Conservation (phyloP, 2,329 filamentous ascomycete genomes). For the Epichloe baconii region DNA sequence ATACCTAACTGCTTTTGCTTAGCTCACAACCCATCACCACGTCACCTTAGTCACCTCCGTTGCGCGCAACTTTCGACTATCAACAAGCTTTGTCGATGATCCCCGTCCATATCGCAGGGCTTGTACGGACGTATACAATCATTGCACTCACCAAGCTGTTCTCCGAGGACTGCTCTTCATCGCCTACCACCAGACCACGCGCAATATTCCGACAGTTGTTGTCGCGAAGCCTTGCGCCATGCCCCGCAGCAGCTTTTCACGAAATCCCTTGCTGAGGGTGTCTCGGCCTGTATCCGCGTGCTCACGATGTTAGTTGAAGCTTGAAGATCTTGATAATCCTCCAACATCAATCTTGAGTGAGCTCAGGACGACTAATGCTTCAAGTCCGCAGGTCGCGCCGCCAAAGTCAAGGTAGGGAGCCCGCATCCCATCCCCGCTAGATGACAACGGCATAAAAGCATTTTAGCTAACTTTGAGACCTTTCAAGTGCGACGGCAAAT, state of each 20-base stretch:
- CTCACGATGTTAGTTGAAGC: slow-evolving; percentile 47
- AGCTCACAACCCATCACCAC: not conserved
- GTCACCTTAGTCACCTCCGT: not conserved
- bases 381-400: slow-evolving; percentile 48
- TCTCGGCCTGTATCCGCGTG: slow-evolving; percentile 71
- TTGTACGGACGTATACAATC: no score
- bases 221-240: slow-evolving; percentile 15
- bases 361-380: not conserved
- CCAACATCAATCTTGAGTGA: not conserved
- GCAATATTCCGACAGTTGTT: not conserved
- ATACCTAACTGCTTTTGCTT: not conserved
- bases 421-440: not conserved
- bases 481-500: slow-evolving; percentile 80
- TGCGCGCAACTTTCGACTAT: not conserved
- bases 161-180: not conserved
- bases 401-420: slow-evolving; percentile 69
- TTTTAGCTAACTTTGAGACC: not conserved
- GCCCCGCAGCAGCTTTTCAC: slow-evolving; percentile 35
- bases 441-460: not conserved
- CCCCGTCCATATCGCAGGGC: not conserved
- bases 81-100: not conserved
- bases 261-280: slow-evolving; percentile 53
- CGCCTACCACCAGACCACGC: not conserved
- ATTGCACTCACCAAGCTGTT: not conserved
- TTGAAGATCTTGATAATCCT: not conserved